Evolutionary conservation across 2,329 filamentous ascomycete species (phyloP), one percentile per base, ranked within the genome.

Genomic region (Arthrobotrys musiformis): DNA sequence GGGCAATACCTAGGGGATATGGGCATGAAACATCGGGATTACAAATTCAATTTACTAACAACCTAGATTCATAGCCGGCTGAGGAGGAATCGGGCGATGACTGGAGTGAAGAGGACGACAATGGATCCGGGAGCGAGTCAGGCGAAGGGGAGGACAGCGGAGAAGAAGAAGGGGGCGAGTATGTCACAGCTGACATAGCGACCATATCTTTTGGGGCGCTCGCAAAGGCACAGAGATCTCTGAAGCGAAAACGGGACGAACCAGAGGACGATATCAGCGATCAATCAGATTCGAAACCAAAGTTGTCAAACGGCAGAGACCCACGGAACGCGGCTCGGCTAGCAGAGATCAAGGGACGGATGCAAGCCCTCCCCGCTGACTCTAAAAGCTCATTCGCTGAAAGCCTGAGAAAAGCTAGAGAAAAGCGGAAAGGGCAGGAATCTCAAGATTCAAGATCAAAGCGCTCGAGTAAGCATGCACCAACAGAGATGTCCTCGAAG

Each of bases 401-500:
- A 60, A 70, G 72, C 19, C 48, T 76, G 17, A 76, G 72, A 22
- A 64, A 60, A 52, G 64, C 64, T 13, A 48, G 72, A 50, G 72
- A 76, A 48, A 64, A 48, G 33, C 63, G 72, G 40, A 69, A 50
- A 33, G 63, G 61, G 28, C 46, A 9, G 35, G 66, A 64, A 33
- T 40, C 37, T 6, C 26, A 50, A 35, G 72, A 76, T 50, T 15
- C 37, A 22, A 76, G 26, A 66, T 50, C 72, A 81, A 58, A 58
- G 54, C 87, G 91, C 24, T 84, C 89, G 11, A 94, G 89, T 83
- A 99, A 99, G 84, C 93, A 98, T 84, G 95, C 95, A 0, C 95
- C 95, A 0, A 89, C 90, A 48, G 90, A 95, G 74, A 89, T 93
- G 82, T 90, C 93, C 1, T 93, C 91, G 83, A 96, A 94, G 84